Base-by-base conservation (phyloP, 306 rosid genomes). In the Mimosa pudica region DNA sequence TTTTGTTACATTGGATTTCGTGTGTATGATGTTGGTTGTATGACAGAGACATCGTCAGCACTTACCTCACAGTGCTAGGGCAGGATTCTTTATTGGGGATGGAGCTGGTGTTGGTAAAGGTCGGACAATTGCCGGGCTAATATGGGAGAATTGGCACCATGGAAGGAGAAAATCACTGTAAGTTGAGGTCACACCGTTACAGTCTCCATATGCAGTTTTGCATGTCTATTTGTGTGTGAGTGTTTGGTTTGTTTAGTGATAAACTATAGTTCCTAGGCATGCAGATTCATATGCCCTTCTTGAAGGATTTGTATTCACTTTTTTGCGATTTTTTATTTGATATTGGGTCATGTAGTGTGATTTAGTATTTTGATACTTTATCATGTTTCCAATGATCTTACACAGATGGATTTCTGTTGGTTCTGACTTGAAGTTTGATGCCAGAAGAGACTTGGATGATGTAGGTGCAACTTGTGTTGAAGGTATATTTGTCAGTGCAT, bases 41-140 rank as follows among this genome's bases (percentile, higher is more conserved):
- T 84, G 88, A 69, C 97, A 95, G 99, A 93, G 99, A 79, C 98
- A 95, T 83, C 89, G 89, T 66, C 97, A 95, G 52, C 97, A 86
- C 85, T 96, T 95, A 82, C 85, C 98, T 0, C 83, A 58, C 83
- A 90, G 86, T 44, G 87, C 86, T 76, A 86, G 98, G 86, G 98
- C 94, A 41, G 99, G 99, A 77, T 95, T 93, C 82, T 95, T 95
- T 78, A 67, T 93, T 47, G 99, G 99, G 77, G 99, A 95, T 85
- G 99, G 99, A 78, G 99, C 99, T 79, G 99, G 99, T 77, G 98
- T 95, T 75, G 99, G 99, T 80, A 95, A 95, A 88, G 99, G 99
- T 82, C 94, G 99, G 77, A 93, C 99, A 36, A 88, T 95, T 82
- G 99, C 97, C 2, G 99, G 99, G 71, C 80, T 95, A 84, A 91